A percentile compares a stretch with the other conserved stretches of the same genome.
These are phyloP conservation scores for Stephanodiscus triporus DNA, from an alignment of 108 stramenopile genomes.

Conservation along the genomic window DNA sequence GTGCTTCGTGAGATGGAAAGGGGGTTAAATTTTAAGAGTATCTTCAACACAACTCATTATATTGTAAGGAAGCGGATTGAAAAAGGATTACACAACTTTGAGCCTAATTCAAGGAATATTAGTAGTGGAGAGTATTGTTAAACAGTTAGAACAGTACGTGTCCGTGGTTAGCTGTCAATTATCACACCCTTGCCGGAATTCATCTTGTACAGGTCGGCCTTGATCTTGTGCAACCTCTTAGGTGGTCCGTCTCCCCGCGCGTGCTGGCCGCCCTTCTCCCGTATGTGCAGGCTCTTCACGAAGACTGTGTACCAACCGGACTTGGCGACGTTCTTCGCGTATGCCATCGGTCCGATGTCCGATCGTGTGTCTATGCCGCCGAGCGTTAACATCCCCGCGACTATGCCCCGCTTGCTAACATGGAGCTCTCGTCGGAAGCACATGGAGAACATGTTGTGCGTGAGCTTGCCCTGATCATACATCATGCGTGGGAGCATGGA, in stretches of 20 bases:
- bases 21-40: too few relatives aligned
- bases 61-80: too few relatives aligned
- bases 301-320: constrained; percentile 66
- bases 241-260: constrained; percentile 21
- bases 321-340: constrained; percentile 49
- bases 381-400: constrained; percentile 54
- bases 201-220: constrained; percentile 37
- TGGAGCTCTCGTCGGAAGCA: constrained; percentile 60
- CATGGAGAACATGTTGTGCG: constrained; percentile 66
- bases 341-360: constrained; percentile 50
- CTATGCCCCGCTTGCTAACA: constrained; percentile 47
- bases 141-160: constrained; percentile 76
- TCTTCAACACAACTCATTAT: too few relatives aligned
- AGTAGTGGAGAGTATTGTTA: too few relatives aligned
- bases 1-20: too few relatives aligned
- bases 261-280: constrained; percentile 49
- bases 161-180: constrained; percentile 95
- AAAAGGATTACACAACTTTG: too few relatives aligned
- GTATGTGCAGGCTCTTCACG: constrained; percentile 59
- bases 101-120: too few relatives aligned
- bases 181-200: constrained; percentile 91
- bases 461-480: constrained; percentile 57
- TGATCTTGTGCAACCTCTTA: constrained; percentile 15
- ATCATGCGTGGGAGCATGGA: constrained; percentile 52
- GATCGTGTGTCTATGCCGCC: constrained; percentile 38